Evolutionary conservation across 2,329 filamentous ascomycete genomes (phyloP), one percentile per base, ranked within the genome.

Genomic region (Colletotrichum tamarilloi): DNA sequence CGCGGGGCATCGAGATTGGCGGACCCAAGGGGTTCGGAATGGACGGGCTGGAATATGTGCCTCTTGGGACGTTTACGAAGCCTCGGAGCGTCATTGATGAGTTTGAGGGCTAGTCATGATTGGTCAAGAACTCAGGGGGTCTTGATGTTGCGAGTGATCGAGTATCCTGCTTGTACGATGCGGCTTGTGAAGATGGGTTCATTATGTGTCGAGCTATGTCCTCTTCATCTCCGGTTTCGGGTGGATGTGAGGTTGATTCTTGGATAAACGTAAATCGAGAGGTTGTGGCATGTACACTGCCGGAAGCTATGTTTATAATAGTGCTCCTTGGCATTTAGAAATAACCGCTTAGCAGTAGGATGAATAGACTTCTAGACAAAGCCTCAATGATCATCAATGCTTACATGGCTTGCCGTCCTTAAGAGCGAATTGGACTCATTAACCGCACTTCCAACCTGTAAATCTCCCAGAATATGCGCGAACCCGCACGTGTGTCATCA

Each of bases 11-110:
- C 11, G 81, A 86, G 74, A 83, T 89, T 62, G 88, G 87, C 26
- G 87, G 88, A 0, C 87, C 87, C 0, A 81, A 85, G 56, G 82
- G 82, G 0, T 88, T 89, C 74, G 86, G 85, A 89, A 87, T 76
- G 80, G 32, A 57, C 7, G 64, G 32, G 5, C 9, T 68, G 35
- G 64, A 68, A 5, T 62, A 72, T 24, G 35, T 84, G 68, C 84
- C 87, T 0, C 73, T 88, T 4, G 87, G 87, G 1, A 84, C 78
- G 42, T 89, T 87, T 6, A 72, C 49, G 35, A 68, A 72, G 64
- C 68, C 64, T 5, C 32, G 52, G 19, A 68, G 65, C 28, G 86
- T 90, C 0, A 88, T 90, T 78, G 86, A 89, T 42, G 87, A 89
- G 79, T 89, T 53, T 26, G 56, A 46, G 16, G 30, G 12, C 5